Base-by-base conservation (phyloP, 495 filamentous ascomycete genomes). In the Pseudotulostoma volvatum region DNA sequence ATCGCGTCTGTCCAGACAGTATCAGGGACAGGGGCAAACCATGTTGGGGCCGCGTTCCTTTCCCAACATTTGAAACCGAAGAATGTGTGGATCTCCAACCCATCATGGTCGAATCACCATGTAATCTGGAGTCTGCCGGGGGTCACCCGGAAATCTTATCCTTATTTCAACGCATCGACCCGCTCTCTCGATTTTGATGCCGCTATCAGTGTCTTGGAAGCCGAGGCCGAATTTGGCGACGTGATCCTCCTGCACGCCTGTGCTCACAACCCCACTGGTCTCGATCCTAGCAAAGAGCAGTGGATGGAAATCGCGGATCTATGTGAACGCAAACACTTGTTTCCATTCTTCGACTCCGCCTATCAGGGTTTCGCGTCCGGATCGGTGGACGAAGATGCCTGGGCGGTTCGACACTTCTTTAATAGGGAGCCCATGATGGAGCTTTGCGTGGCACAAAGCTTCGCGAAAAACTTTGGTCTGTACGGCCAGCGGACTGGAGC, bases 21-120 rank as follows among this genome's bases (percentile, higher is more conserved):
- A 60, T 92, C 87, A 38, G 87, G 87, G 42, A 95, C 87, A 28
- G 87, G 87, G 42, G 84, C 87, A 30, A 77, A 92, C 38, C 87
- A 94, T 48, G 61, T 93, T 4, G 87, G 87, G 39, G 83, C 79
- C 41, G 69, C 85, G 42, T 94, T 95, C 68, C 76, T 95, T 38
- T 66, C 77, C 37, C 46, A 52, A 32, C 59, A 63, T 48, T 57
- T 63, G 56, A 65, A 63, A 41, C 63, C 61, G 14, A 52, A 53
- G 36, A 53, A 44, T 31, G 64, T 68, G 37, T 66, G 61, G 62
- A 50, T 68, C 37, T 68, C 64, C 30, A 56, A 60, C 44, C 64
- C 64, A 1, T 67, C 66, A 1, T 69, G 66, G 66, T 53, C 61
- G 23, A 69, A 68, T 50, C 66, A 69, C 44, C 47, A 62, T 45